Base-by-base conservation (phyloP, 768 basidiomycete species). In the Lepiota brunneoincarnata region DNA sequence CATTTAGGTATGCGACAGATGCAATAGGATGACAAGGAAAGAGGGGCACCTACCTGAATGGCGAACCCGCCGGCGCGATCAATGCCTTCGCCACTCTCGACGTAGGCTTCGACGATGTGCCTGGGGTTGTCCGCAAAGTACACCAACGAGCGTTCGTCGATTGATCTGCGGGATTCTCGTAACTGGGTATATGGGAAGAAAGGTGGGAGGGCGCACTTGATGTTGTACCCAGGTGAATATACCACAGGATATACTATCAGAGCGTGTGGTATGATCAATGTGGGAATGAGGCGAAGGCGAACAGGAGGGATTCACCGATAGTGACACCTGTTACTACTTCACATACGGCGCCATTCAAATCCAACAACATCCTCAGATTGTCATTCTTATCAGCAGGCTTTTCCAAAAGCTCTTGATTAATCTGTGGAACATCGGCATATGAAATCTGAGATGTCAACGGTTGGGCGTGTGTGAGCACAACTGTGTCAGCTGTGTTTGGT, bases 51-150 rank as follows among this genome's bases (percentile, higher is more conserved):
- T 40, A 92, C 93, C 77, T 98, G 96, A 37, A 93, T 84, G 1
- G 93, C 93, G 66, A 98, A 98, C 0, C 96, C 96, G 2, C 96
- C 96, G 0, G 96, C 95, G 17, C 93, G 80, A 63, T 93, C 89
- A 38, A 85, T 65, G 0, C 94, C 94, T 71, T 97, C 94, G 5
- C 86, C 89, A 50, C 79, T 87, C 34, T 92, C 84, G 17, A 84
- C 91, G 60, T 98, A 98, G 7, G 92, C 89, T 57, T 87, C 63
- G 7, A 94, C 67, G 18, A 90, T 55, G 12, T 81, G 71, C 35
- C 63, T 58, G 0, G 84, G 71, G 63, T 77, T 87, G 57, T 91
- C 85, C 1, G 77, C 74, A 63, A 93, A 92, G 63, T 91, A 78
- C 10, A 93, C 91, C 5, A 91, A 67, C 0, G 89, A 82, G 41